Conservation (phyloP, 306 rosid species). For the Biancaea sappan region DNA sequence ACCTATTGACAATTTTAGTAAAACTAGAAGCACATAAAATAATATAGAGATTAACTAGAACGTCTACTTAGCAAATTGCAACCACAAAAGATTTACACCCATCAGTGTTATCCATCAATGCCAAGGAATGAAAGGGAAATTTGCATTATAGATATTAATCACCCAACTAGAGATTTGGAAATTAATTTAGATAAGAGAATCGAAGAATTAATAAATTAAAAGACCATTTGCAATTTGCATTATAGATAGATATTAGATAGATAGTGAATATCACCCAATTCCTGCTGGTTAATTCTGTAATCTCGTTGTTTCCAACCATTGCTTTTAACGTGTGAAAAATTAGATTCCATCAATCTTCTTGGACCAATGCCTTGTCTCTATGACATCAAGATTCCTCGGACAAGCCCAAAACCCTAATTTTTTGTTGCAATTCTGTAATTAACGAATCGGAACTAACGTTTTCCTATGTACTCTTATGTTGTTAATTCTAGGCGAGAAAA, state of each 20-base stretch:
- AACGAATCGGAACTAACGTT: slow-evolving; percentile 30
- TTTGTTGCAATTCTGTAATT: not conserved
- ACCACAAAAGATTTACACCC: no score
- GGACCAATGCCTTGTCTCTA: not conserved
- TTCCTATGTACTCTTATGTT: not conserved
- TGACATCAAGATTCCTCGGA: not conserved
- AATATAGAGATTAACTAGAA: no score
- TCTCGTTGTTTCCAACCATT: slow-evolving; percentile 16
- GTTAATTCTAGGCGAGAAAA: not conserved
- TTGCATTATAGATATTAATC: no score
- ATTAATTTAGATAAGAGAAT: no score
- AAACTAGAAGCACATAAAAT: no score
- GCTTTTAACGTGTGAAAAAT: slow-evolving; percentile 31
- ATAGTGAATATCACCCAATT: not conserved
- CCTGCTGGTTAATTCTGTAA: slow-evolving; percentile 18
- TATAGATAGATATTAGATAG: no score
- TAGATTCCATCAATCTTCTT: not conserved
- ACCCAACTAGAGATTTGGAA: no score
- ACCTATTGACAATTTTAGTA: no score
- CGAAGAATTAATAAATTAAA: no score
- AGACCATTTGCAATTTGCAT: not conserved
- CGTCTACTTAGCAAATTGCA: no score
- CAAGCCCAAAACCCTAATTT: slow-evolving; percentile 10
- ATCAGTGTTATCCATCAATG: no score
- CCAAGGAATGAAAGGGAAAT: no score